phyloP scores from a whole-genome alignment of 352 stramenopile genomes.

The Globisporangium paroecandrum region DNA sequence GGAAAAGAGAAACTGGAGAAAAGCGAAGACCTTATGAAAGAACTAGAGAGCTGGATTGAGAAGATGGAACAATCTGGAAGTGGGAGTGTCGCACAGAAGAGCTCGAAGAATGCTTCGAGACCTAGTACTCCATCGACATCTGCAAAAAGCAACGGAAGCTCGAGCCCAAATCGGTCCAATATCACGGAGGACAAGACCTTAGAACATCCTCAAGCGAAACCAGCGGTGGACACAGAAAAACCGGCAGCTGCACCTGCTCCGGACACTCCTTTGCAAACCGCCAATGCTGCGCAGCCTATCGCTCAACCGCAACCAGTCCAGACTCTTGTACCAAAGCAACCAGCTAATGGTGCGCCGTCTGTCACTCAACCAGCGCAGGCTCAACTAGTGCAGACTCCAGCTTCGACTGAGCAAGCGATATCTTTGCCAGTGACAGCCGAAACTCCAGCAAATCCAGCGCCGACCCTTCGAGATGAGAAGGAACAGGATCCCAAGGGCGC shows the following conservation, averaged over 20 bases:
- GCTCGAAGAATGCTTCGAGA: not conserved
- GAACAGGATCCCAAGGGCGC: not conserved
- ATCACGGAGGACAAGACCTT: not conserved
- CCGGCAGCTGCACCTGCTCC: not conserved
- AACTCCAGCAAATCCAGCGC: not conserved
- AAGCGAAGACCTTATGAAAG: slow-evolving; percentile 22
- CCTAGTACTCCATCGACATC: not conserved
- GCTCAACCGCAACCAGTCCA: not conserved
- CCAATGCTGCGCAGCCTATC: not conserved
- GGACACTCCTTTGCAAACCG: not conserved
- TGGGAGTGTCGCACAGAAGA: not conserved
- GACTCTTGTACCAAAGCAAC: not conserved
- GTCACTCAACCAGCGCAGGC: not conserved
- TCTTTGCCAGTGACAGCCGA: not conserved
- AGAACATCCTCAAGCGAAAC: not conserved
- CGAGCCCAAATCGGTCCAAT: not conserved
- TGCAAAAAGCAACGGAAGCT: not conserved
- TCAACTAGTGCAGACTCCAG: not conserved
- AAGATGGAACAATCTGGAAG: not conserved
- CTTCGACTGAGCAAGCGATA: not conserved
- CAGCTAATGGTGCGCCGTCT: not conserved
- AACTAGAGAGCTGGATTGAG: slow-evolving; percentile 26
- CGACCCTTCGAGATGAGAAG: not conserved
- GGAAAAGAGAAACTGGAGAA: slow-evolving; percentile 11
- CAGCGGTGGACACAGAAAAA: not conserved